Conservation (phyloP, 2,329 filamentous ascomycete genomes). For the Cercospora sp. region DNA sequence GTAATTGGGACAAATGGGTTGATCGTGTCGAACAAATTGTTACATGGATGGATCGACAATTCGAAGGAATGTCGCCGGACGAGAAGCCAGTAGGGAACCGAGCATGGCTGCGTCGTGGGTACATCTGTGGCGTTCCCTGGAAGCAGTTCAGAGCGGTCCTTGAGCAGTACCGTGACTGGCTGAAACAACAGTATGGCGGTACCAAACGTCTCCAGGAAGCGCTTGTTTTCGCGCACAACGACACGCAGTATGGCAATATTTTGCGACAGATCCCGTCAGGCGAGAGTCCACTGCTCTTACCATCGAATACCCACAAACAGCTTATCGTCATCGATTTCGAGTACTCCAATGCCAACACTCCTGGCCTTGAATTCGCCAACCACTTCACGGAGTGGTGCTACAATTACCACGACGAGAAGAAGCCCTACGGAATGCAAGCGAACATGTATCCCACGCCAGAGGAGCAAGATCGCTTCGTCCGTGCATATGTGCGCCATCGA, state of each 20-base stretch:
- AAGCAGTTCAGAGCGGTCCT: slow-evolving; percentile 71
- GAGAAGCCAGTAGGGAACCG: slow-evolving; percentile 47
- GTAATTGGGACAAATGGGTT: slow-evolving; percentile 94
- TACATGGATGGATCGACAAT: slow-evolving; percentile 61
- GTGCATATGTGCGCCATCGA: slow-evolving; percentile 81
- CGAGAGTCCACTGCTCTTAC: slow-evolving; percentile 82
- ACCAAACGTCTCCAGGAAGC: slow-evolving; percentile 66
- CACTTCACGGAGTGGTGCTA: slow-evolving; percentile 99
- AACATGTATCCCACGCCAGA: slow-evolving; percentile 72
- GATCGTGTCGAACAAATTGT: slow-evolving; percentile 63
- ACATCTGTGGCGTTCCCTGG: slow-evolving; percentile 85
- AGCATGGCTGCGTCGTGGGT: slow-evolving; percentile 69
- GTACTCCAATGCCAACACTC: slow-evolving; percentile 86
- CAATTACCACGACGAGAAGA: slow-evolving; percentile 80
- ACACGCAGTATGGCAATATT: slow-evolving; percentile 98
- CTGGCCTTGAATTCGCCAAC: slow-evolving; percentile 90
- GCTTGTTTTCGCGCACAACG: slow-evolving; percentile 95
- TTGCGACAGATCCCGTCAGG: slow-evolving; percentile 70
- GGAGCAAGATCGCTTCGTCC: slow-evolving; percentile 82
- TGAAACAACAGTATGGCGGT: slow-evolving; percentile 72
- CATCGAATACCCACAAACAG: slow-evolving; percentile 92
- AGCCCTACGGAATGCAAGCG: slow-evolving; percentile 65
- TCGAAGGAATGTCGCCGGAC: slow-evolving; percentile 50
- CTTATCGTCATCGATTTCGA: slow-evolving; percentile 98
- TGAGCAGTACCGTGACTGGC: slow-evolving; percentile 72